phyloP scores from a whole-genome alignment of 2,329 filamentous ascomycete genomes.

The Thermothelomyces thermophilus region DNA sequence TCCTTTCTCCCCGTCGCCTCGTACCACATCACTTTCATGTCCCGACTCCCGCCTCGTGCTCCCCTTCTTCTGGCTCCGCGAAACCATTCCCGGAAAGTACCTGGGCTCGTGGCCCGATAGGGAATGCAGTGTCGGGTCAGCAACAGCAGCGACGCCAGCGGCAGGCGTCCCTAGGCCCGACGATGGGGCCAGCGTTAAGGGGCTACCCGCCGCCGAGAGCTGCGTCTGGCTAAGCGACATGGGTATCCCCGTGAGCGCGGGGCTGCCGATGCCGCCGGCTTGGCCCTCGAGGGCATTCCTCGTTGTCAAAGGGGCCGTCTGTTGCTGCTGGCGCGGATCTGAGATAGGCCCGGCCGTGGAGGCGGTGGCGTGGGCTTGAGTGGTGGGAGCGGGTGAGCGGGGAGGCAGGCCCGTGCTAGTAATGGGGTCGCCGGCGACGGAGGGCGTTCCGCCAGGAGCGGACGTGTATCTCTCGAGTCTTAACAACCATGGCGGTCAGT shows the following conservation, averaged over 20 bases:
- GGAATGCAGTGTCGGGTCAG: constrained; percentile 17
- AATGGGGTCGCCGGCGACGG: constrained; percentile 19
- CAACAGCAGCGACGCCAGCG: constrained; percentile 29
- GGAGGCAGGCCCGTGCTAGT: constrained; percentile 2
- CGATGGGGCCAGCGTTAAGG: constrained; percentile 1
- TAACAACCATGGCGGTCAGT: background rate
- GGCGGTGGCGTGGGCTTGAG: background rate
- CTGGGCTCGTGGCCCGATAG: constrained; percentile 47
- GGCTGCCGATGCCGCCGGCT: background rate
- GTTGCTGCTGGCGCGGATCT: background rate
- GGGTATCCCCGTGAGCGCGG: background rate
- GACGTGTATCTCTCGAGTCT: constrained; percentile 41
- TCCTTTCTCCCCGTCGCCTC: too few relatives aligned
- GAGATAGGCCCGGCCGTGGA: background rate
- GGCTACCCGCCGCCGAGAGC: background rate
- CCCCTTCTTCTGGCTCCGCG: constrained; percentile 41
- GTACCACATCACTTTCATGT: constrained; percentile 32
- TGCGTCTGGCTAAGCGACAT: background rate
- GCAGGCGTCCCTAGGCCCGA: constrained; percentile 9
- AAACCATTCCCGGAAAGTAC: constrained; percentile 66
- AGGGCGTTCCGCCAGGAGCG: constrained; percentile 19
- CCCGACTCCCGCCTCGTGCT: constrained; percentile 36
- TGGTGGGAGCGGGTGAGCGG: constrained; percentile 6
- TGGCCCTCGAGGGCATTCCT: background rate
- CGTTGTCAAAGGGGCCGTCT: background rate